A percentile compares a stretch with the other conserved stretches of the same genome.
Evolutionary conservation across 768 basidiomycete species (phyloP).

Genomic region (Rhizopogon rudus): DNA sequence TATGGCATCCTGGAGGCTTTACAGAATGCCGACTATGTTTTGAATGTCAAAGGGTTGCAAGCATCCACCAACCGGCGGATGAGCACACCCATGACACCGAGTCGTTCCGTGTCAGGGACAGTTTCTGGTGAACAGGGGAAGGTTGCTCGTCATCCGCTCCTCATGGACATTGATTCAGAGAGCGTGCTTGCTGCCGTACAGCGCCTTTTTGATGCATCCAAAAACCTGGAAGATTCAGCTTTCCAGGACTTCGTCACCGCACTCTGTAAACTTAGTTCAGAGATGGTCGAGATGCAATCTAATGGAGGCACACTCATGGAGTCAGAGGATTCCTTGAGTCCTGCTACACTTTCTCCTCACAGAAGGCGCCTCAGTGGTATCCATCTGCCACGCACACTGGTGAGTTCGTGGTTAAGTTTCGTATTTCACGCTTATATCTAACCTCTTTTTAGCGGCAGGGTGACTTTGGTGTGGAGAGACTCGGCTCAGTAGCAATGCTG

Average conservation of each 20-base stretch:
- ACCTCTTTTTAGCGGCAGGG: conserved; percentile 59
- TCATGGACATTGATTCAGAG: conserved; percentile 72
- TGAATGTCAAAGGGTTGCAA: conserved; percentile 54
- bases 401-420: conserved; percentile 30
- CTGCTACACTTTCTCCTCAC: conserved; percentile 41
- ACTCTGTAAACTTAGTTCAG: conserved; percentile 79
- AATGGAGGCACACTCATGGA: conserved; percentile 21
- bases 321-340: conserved; percentile 27
- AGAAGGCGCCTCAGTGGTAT: conserved; percentile 84
- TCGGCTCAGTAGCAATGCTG: conserved; percentile 72
- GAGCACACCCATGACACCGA: conserved; percentile 26
- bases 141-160: conserved; percentile 48
- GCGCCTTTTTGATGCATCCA: conserved; percentile 81
- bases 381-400: conserved; percentile 72
- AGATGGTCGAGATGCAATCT: conserved; percentile 91
- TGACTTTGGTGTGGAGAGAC: conserved; percentile 89
- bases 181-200: conserved; percentile 72
- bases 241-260: conserved; percentile 76
- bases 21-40: conserved; percentile 93
- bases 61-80: conserved; percentile 26
- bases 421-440: conserved; percentile 2
- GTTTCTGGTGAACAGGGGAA: conserved; percentile 12
- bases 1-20: conserved; percentile 85
- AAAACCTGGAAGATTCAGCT: conserved; percentile 75
- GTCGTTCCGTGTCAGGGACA: conserved; percentile 36